Evolutionary conservation across 192 early-diverging fungal species (phyloP), one percentile per base, ranked within the genome.

Genomic region (Coemansia sp.): DNA sequence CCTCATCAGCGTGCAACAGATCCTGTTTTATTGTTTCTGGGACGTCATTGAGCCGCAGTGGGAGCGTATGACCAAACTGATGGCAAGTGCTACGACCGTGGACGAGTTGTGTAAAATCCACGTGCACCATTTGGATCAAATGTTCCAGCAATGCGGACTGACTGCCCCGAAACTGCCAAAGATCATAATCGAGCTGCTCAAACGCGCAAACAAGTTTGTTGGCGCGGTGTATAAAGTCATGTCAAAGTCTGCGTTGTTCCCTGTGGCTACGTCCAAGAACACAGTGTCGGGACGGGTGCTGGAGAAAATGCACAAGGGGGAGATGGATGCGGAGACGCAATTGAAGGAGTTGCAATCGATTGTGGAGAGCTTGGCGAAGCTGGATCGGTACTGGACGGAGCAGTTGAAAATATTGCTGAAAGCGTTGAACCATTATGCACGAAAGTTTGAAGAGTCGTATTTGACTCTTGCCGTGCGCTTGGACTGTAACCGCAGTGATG

Each of bases 1-100:
- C 87, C 68, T 96, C 31, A 84, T 88, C n/a, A 93, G 92, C 77
- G 83, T 97, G 14, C 94, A 96, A 60, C 92, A 96, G 71, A 89
- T 96, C 68, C 72, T 93, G 65, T 92, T 91, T 70, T 96, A 95
- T 65, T 84, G 90, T 37, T 90, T 89, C 58, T 92, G 86, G 61
- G 94, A 99, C 68, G 95, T 97, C 6, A 82, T 99, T 47, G 96
- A 98, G 67, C 94, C 92, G 26, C 87, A 91, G 62, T 97, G 92
- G 91, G 67, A 68, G n/a, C 64, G 64, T 21, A 80, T 99, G 66
- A 87, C 89, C 21, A 64, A 61, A 20, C 76, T 85, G 56, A 68
- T 96, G 56, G 60, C 72, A 34, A 84, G 83, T 47, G 84, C 84
- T 44, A 69, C 81, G 12, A 98, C 97, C 0, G 92, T 98, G 25